Evolutionary conservation across 1,139 yeast genomes (phyloP), one percentile per base, ranked within the genome.

Genomic region (Taiozyma sp.): DNA sequence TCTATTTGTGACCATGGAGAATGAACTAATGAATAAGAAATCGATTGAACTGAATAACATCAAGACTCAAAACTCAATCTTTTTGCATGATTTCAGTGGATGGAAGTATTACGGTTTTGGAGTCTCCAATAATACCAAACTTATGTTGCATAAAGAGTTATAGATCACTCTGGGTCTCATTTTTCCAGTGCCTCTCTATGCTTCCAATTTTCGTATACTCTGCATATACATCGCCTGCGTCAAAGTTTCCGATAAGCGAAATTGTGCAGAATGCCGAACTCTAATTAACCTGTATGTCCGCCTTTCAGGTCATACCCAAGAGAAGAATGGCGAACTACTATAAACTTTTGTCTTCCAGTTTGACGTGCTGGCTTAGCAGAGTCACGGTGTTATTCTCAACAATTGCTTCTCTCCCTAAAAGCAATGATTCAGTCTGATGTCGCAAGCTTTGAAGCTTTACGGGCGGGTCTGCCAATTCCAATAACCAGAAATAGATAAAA

Each of bases 1-100:
- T 9, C 45, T 57, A n/a, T 54, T 59, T 8, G 54, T 59, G 16
- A 61, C 65, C 1, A 38, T 65, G 30, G 65, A 61, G 32, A 61
- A 56, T 30, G 54, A 60, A 10, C 51, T 64, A 10, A 45, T 53
- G 6, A 52, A 52, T 23, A 57, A 54, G 44, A 57, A 54, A 36
- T 36, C 47, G 13, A 54, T 59, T 29, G 61, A 62, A 50, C 34
- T 59, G 9, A 57, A 59, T 38, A 54, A 52, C 14, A 30, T 64
- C 8, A 39, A 46, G 1, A 54, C 58, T 2, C 56, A 60, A 30
- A 63, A 56, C 47, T 63, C 65, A 14, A 62, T 60, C 16, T 64
- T 63, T 38, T 45, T 65, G 6, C 66, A 65, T 52, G 65, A 65
- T 30, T 49, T 65, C 39, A 12, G n/a, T 30, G 3, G 12, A 30